Percentiles rank a stretch among this genome's conserved stretches.
Conservation (phyloP, 2,329 filamentous ascomycete species). For the Colletotrichum karsti region DNA sequence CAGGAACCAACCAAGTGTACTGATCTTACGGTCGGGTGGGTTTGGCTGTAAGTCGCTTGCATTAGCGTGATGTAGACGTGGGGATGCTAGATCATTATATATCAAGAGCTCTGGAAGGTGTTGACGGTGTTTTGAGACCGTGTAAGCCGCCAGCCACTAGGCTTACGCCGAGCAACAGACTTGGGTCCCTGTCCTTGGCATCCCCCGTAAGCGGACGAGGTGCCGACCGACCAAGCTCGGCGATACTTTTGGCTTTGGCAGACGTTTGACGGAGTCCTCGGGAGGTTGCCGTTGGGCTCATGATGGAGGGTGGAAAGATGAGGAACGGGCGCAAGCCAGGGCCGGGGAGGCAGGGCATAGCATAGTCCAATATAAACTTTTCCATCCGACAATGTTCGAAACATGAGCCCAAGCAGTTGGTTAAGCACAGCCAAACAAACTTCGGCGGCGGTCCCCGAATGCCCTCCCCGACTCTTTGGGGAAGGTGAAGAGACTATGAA, state of each 20-base stretch:
- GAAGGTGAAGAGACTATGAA: slow-evolving; percentile 3
- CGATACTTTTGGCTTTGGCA: slow-evolving; percentile 21
- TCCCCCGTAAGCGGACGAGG: slow-evolving; percentile 6
- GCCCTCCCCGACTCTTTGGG: slow-evolving; percentile 1
- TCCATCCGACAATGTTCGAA: slow-evolving; percentile 28
- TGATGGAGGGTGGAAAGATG: slow-evolving; percentile 9
- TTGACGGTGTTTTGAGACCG: slow-evolving; percentile 16
- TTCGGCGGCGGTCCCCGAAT: slow-evolving; percentile 22
- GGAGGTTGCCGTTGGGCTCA: slow-evolving; percentile 22
- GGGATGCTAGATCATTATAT: not conserved
- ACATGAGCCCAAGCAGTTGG: slow-evolving; percentile 25
- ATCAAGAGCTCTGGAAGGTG: slow-evolving; percentile 4
- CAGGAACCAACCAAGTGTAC: slow-evolving; percentile 90
- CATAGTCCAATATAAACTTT: slow-evolving; percentile 24
- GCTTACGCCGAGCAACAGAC: slow-evolving; percentile 19
- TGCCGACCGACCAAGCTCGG: slow-evolving; percentile 12
- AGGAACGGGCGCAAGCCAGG: slow-evolving; percentile 24
- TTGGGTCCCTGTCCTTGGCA: slow-evolving; percentile 4
- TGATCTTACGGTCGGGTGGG: slow-evolving; percentile 67
- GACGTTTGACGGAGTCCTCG: slow-evolving; percentile 25
- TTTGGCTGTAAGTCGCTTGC: slow-evolving; percentile 56
- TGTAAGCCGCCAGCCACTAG: slow-evolving; percentile 24
- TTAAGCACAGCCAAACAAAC: slow-evolving; percentile 20
- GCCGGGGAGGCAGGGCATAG: slow-evolving; percentile 19
- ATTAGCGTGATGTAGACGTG: slow-evolving; percentile 33